Conservation (phyloP, 495 filamentous ascomycete species). For the Daldinia grandis region DNA sequence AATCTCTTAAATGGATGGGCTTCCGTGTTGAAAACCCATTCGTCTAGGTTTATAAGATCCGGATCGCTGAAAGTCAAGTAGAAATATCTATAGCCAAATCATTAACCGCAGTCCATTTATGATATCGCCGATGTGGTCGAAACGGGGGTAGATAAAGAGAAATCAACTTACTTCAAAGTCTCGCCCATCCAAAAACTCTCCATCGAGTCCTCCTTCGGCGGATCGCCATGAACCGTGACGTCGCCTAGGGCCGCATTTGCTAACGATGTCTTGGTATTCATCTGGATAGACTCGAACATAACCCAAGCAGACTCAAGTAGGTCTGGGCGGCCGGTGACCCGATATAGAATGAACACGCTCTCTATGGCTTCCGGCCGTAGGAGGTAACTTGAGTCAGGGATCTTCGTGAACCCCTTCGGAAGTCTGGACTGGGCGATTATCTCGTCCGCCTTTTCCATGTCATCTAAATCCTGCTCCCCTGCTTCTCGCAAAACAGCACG, state of each 20-base stretch:
- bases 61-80: constrained; percentile 82
- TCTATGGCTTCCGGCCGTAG: constrained; percentile 77
- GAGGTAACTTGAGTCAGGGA: constrained; percentile 69
- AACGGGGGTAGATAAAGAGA: not conserved
- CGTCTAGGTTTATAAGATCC: constrained; percentile 67
- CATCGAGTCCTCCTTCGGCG: constrained; percentile 51
- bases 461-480: constrained; percentile 15
- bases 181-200: constrained; percentile 68
- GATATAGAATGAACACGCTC: constrained; percentile 75
- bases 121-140: not conserved
- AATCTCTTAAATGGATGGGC: constrained; percentile 69
- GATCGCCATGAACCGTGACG: constrained; percentile 45
- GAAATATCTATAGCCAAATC: constrained; percentile 62
- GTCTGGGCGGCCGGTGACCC: constrained; percentile 62
- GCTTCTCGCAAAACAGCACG: constrained; percentile 13
- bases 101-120: constrained; percentile 2
- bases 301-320: constrained; percentile 66
- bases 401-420: constrained; percentile 70
- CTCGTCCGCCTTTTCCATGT: constrained; percentile 32
- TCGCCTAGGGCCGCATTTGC: constrained; percentile 61
- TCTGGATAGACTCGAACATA: constrained; percentile 64
- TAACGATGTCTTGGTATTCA: constrained; percentile 57
- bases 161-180: constrained; percentile 65
- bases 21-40: constrained; percentile 69
- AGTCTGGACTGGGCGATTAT: constrained; percentile 65